phyloP scores from a whole-genome alignment of 2,329 filamentous ascomycete species.

The Diaporthe sp. region DNA sequence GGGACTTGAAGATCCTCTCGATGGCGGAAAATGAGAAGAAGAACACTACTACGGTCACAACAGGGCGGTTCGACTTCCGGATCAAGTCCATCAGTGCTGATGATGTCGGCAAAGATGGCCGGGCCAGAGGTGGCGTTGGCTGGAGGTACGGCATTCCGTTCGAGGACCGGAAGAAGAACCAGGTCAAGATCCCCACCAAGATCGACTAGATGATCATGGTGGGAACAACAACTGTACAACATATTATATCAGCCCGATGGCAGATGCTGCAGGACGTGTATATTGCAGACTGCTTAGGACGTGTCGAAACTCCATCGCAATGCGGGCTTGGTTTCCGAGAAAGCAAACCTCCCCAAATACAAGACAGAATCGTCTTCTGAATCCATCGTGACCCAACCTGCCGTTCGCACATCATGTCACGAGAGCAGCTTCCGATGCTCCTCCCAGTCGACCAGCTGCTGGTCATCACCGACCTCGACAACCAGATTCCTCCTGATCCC shows the following conservation, averaged over 20 bases:
- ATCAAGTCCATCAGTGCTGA: slow-evolving; percentile 71
- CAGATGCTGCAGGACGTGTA: slow-evolving; percentile 43
- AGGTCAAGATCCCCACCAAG: slow-evolving; percentile 76
- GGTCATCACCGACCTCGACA: slow-evolving; percentile 45
- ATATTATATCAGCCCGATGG: not conserved
- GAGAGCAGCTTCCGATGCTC: slow-evolving; percentile 43
- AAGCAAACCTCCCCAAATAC: not conserved
- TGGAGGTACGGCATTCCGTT: slow-evolving; percentile 75
- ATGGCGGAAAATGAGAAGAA: slow-evolving; percentile 53
- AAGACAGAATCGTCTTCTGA: not conserved
- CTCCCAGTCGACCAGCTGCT: slow-evolving; percentile 45
- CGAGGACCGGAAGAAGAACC: slow-evolving; percentile 72
- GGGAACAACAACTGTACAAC: not conserved
- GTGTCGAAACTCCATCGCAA: slow-evolving; percentile 10
- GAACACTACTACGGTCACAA: slow-evolving; percentile 59
- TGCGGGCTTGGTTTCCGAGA: not conserved
- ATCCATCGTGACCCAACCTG: not conserved
- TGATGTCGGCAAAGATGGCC: slow-evolving; percentile 66
- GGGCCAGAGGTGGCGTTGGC: slow-evolving; percentile 64
- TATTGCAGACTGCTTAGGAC: not conserved
- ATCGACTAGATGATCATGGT: slow-evolving; percentile 54
- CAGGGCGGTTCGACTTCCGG: slow-evolving; percentile 72
- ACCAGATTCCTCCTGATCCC: slow-evolving; percentile 64
- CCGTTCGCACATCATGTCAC: slow-evolving; percentile 39
- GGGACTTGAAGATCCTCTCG: slow-evolving; percentile 53